Evolutionary conservation across 805 yeast genomes (phyloP).

Genomic region (Wickerhamomyces bovis): DNA sequence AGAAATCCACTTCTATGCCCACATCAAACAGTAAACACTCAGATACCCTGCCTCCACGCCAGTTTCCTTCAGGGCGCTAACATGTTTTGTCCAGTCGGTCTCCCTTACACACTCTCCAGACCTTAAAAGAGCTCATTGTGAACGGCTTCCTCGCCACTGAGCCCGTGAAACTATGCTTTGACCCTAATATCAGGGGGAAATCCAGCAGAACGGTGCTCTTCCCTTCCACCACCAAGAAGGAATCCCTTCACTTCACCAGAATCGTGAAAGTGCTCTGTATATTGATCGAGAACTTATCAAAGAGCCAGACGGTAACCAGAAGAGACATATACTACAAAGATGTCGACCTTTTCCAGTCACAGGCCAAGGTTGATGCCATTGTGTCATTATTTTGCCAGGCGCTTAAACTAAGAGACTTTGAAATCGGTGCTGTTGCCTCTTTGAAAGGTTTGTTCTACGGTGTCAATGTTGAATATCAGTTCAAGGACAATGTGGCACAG

Average conservation of each 20-base stretch:
- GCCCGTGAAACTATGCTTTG: background rate
- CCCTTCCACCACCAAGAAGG: constrained; percentile 10
- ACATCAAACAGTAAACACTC: background rate
- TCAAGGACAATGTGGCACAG: constrained; percentile 2
- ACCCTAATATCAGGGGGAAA: background rate
- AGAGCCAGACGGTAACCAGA: constrained; percentile 26
- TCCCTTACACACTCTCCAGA: background rate
- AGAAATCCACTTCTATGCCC: background rate
- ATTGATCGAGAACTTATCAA: constrained; percentile 14
- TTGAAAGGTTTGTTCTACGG: constrained; percentile 57
- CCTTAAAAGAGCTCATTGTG: background rate
- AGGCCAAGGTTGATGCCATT: constrained; percentile 35
- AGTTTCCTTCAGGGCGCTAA: background rate
- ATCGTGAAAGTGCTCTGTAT: constrained; percentile 10
- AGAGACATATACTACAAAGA: constrained; percentile 63
- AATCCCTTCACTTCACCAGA: constrained; percentile 8
- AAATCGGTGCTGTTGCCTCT: constrained; percentile 46
- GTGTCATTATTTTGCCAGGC: constrained; percentile 34
- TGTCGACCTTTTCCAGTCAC: constrained; percentile 45
- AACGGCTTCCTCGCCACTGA: background rate
- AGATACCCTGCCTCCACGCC: background rate
- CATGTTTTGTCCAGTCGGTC: background rate
- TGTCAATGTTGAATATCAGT: constrained; percentile 16
- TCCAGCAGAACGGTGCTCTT: constrained; percentile 5
- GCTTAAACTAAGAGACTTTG: constrained; percentile 33